These are phyloP conservation scores for Aspergillus campestris DNA, from an alignment of 495 filamentous ascomycete genomes.

Conservation along the genomic window DNA sequence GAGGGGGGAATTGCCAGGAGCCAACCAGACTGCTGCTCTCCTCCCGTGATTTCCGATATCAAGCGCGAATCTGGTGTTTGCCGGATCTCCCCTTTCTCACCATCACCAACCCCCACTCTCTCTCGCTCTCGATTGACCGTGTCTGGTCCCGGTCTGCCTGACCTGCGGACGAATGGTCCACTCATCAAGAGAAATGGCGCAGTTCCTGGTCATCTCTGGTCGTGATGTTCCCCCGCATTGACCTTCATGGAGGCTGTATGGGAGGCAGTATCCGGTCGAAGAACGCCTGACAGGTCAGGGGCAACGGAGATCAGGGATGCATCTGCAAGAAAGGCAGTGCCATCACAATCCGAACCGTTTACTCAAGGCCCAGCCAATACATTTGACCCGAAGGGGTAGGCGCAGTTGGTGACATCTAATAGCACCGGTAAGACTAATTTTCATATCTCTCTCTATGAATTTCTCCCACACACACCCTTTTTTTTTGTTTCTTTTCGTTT, in stretches of 20 bases:
- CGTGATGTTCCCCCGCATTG: constrained; percentile 10
- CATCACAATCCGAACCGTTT: constrained; percentile 14
- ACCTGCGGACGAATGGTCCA: constrained; percentile 9
- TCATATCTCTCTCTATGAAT: too few species aligned
- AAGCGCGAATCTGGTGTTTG: too few species aligned
- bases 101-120: too few species aligned
- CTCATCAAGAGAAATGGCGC: constrained; percentile 10
- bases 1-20: too few species aligned
- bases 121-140: constrained; percentile 1
- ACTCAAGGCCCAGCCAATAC: constrained; percentile 10
- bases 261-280: constrained; percentile 6
- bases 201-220: constrained; percentile 12
- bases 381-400: constrained; percentile 9
- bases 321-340: constrained; percentile 18
- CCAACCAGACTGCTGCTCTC: too few species aligned
- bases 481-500: constrained; percentile 1
- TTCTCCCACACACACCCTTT: too few species aligned
- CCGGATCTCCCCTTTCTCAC: too few species aligned
- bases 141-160: constrained; percentile 8
- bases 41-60: too few species aligned
- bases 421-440: not conserved
- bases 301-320: constrained; percentile 6
- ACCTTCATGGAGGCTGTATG: constrained; percentile 3
- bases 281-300: constrained; percentile 2
- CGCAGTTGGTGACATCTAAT: constrained; percentile 34